A percentile compares a stretch with the other conserved stretches of the same genome.
phyloP scores from a whole-genome alignment of 179 eudicot species.

The Silene noctiflora region DNA sequence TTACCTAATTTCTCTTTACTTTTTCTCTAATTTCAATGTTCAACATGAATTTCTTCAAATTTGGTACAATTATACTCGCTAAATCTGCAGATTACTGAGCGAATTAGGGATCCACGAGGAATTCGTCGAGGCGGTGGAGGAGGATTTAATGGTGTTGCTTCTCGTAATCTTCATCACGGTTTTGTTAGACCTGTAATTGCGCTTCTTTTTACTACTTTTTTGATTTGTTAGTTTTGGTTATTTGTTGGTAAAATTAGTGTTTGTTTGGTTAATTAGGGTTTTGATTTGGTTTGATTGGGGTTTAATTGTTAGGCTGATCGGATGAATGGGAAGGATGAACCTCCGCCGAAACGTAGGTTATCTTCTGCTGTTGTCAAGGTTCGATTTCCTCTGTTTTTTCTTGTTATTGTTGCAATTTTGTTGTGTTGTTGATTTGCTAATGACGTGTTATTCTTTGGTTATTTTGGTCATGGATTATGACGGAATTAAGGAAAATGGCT shows the following conservation, averaged over 20 bases:
- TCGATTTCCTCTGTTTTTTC: not conserved
- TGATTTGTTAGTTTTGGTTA: not conserved
- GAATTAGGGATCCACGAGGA: constrained; percentile 90
- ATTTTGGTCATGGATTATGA: too few relatives aligned
- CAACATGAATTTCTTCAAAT: not conserved
- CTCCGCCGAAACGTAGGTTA: constrained; percentile 70
- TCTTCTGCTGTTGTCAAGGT: constrained; percentile 92
- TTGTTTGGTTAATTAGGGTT: not conserved
- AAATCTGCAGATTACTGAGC: constrained; percentile 58
- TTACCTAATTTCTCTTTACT: not conserved
- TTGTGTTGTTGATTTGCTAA: not conserved
- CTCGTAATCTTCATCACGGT: constrained; percentile 64
- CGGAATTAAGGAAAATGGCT: too few relatives aligned
- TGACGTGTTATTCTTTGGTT: not conserved
- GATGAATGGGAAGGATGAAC: constrained; percentile 59
- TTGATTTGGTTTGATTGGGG: not conserved
- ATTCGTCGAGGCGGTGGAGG: constrained; percentile 65
- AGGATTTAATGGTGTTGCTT: constrained; percentile 44
- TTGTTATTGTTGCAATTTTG: not conserved
- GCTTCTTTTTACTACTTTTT: constrained; percentile 2
- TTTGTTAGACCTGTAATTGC: constrained; percentile 55
- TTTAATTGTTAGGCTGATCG: constrained; percentile 62
- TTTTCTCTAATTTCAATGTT: not conserved
- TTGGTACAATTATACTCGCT: not conserved
- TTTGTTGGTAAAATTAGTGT: not conserved